Base-by-base conservation (phyloP, 2,329 filamentous ascomycete genomes). In the Phoma sp. region DNA sequence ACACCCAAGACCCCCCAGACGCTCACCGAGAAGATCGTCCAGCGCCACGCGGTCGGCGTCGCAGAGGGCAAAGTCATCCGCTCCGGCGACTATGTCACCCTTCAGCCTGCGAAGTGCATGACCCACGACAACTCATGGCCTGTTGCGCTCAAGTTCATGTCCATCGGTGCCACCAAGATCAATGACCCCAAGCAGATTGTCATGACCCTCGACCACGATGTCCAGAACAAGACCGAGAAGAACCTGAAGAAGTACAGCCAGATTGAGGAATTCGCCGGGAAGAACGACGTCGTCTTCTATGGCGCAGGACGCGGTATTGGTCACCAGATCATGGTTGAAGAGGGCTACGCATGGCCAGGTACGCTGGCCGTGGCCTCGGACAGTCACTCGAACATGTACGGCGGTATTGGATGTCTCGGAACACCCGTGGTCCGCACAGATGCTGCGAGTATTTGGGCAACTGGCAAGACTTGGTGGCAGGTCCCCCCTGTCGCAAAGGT, bases 311-410 rank as follows among this genome's bases (percentile, higher is more conserved):
- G 85, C 37, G 91, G 91, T 11, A 96, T 96, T 67, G 93, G 92
- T 0, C 93, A 97, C 73, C 93, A 97, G 74, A 88, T 93, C 63
- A 92, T 95, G 89, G 85, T 96, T 0, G 92, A 96, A 73, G 91
- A 91, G 73, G 88, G 87, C 12, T 92, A 82, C 80, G 89, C 80
- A 67, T 98, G 92, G 92, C 93, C 93, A 0, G 89, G 91, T 1
- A 96, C 91, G 0, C 74, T 97, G 43, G 85, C 84, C 0, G 92
- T 97, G 1, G 93, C 91, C 0, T 89, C 85, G 0, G 90, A 93
- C 73, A 84, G 80, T 37, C 92, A 97, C 73, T 85, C 81, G 26
- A 95, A 92, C 74, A 89, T 89, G 82, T 97, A 97, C 65, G 92
- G 92, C 33, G 91, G 88, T 29, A 81, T 96, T 6, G 87, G 87